A percentile compares a stretch with the other conserved stretches of the same genome.
These are phyloP conservation scores for Pseudomicrostroma phylloplanum DNA, from an alignment of 1,284 basidiomycete genomes.

Conservation along the genomic window DNA sequence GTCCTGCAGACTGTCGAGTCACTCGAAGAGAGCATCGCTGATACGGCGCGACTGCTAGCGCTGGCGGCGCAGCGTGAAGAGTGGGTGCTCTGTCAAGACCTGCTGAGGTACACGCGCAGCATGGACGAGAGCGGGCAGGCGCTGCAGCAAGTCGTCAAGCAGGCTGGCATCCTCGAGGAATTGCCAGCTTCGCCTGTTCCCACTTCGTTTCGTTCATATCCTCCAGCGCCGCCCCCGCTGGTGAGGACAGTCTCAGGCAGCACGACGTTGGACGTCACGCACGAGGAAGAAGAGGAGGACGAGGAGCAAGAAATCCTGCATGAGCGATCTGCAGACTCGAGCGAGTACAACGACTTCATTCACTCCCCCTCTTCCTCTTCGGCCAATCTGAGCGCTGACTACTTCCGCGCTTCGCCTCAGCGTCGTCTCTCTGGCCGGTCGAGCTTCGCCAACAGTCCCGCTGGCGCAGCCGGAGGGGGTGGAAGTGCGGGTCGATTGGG, in stretches of 20 bases:
- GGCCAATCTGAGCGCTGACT: background rate
- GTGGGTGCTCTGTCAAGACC: constrained; percentile 50
- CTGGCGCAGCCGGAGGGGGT: background rate
- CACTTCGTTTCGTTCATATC: too few species aligned
- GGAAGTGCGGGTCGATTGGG: background rate
- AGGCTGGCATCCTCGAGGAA: constrained; percentile 42
- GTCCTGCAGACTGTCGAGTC: constrained; percentile 90
- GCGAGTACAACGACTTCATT: constrained; percentile 4
- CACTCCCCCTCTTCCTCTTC: constrained; percentile 7
- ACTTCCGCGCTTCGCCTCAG: background rate
- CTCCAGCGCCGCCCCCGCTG: too few species aligned
- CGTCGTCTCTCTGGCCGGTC: background rate
- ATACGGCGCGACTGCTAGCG: constrained; percentile 37
- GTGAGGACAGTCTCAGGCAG: constrained; percentile 10
- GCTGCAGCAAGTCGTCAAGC: constrained; percentile 54
- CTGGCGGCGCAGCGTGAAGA: constrained; percentile 27
- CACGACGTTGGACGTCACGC: background rate
- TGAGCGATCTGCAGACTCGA: background rate
- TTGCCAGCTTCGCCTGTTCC: background rate
- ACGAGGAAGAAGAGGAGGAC: background rate
- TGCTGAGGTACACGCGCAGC: constrained; percentile 51
- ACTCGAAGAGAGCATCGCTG: constrained; percentile 56
- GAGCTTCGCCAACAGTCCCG: background rate
- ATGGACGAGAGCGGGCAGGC: constrained; percentile 64
- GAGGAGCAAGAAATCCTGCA: background rate